Base-by-base conservation (phyloP, 108 stramenopile species). In the Pseudonitzschia pungens region DNA sequence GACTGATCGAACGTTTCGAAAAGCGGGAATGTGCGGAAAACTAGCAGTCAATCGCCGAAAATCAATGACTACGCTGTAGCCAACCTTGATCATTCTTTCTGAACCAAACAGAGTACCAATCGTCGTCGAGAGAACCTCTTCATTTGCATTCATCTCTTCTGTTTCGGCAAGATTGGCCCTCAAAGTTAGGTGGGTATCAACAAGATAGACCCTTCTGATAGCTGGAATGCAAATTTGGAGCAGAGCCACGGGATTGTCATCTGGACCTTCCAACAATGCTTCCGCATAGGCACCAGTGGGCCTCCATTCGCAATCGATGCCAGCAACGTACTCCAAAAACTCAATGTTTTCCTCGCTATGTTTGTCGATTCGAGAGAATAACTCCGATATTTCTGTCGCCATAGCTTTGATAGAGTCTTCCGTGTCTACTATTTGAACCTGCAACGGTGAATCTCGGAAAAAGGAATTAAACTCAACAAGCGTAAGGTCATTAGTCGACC, bases 251-350 rank as follows among this genome's bases (percentile, higher is more conserved):
- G 69, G 69, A 42, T 82, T 76, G 10, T 69, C 44, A 52, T 82
- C 73, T 11, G 60, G 52, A 1, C 55, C 70, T 22, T 56, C 71
- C 41, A 74, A 64, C 36, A 73, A 20, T 75, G 55, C 33, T 33
- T 62, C 60, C 5, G 60, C 36, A 41, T 62, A 62, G 32, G 60
- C 60, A 3, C 60, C 60, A 33, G 60, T 76, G 11, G 82, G 82
- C 41, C 68, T 54, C 82, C 82, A 83, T 64, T 83, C 82, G 33
- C 75, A 76, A 41, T 83, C 82, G 22, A 83, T 72, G 9, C 82
- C 82, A 26, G 60, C 60, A 29, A 36, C 14, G 33, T 62, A 62
- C 2, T 62, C 36, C 32, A 62, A 62, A 21, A 62, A 31, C 0
- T 1, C 33, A 12, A 12, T 40, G 5, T 29, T 29, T 7, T 62